Evolutionary conservation across 2,329 filamentous ascomycete genomes (phyloP).

Genomic region (Tolypocladium nubicola): DNA sequence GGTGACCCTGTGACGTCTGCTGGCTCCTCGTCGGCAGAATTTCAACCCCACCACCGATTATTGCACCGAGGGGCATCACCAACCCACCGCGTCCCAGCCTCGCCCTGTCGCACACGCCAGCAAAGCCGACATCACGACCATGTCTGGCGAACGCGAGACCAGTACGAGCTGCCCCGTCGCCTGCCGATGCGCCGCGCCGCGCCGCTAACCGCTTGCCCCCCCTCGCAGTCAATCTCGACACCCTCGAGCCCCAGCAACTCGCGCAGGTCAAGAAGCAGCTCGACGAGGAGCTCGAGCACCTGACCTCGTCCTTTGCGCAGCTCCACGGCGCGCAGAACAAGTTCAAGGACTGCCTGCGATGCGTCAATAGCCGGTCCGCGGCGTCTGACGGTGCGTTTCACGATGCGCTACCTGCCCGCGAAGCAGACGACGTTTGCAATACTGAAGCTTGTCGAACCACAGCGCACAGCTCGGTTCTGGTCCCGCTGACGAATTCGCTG

Average conservation of each 20-base stretch:
- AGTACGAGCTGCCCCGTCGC: constrained; percentile 9
- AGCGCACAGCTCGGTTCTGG: constrained; percentile 54
- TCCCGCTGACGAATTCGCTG: constrained; percentile 89
- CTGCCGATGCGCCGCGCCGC: neutral
- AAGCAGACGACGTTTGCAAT: neutral
- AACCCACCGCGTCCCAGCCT: neutral
- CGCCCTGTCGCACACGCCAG: neutral
- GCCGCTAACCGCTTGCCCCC: neutral
- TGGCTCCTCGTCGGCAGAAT: neutral
- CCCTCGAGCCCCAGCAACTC: constrained; percentile 75
- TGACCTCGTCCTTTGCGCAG: constrained; percentile 82
- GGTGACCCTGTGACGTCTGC: neutral
- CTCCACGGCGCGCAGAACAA: constrained; percentile 83
- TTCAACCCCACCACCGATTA: neutral
- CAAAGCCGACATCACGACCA: constrained; percentile 7
- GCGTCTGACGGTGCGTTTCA: constrained; percentile 17
- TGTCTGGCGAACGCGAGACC: constrained; percentile 23
- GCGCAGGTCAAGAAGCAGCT: constrained; percentile 90
- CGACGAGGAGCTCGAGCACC: constrained; percentile 89
- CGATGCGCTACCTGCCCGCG: neutral
- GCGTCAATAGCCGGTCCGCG: constrained; percentile 44
- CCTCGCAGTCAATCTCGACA: constrained; percentile 51
- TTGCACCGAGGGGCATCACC: neutral
- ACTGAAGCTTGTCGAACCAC: neutral
- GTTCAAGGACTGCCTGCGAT: constrained; percentile 80